A percentile compares a stretch with the other conserved stretches of the same genome.
Evolutionary conservation across 1,284 basidiomycete species (phyloP).

Genomic region (Trichosporon inkin): DNA sequence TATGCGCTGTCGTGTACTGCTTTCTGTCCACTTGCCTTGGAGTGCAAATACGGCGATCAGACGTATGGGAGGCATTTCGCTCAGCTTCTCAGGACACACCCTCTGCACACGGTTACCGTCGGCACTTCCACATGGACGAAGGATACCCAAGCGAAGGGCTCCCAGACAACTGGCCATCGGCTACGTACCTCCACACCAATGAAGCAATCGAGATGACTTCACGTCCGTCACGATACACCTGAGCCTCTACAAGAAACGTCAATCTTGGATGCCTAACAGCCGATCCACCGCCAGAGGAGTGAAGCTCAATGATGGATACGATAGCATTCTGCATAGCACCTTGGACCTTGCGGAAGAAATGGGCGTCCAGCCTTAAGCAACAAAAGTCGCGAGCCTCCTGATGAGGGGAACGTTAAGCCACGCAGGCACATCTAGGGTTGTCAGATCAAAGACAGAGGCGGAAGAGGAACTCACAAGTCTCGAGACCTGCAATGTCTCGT

Average conservation of each 20-base stretch:
- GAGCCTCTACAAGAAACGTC: neutral
- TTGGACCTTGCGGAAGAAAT: neutral
- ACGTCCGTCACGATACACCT: neutral
- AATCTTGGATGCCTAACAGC: conserved; percentile 3
- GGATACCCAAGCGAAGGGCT: neutral
- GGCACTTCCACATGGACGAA: conserved; percentile 6
- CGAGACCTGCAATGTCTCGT: conserved; percentile 47
- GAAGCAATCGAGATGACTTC: neutral
- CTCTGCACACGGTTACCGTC: conserved; percentile 5
- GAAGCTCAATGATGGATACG: neutral
- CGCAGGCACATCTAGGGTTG: conserved; percentile 36
- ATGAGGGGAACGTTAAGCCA: conserved; percentile 41
- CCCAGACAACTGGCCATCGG: neutral
- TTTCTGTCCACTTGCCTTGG: conserved; percentile 48
- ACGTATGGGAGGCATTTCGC: conserved; percentile 37
- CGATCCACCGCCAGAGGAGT: neutral
- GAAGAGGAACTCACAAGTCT: conserved; percentile 44
- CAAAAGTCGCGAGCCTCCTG: conserved; percentile 39
- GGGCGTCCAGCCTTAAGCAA: conserved; percentile 21
- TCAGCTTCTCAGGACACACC: neutral
- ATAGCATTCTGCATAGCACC: conserved; percentile 6
- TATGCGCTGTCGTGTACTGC: conserved; percentile 42
- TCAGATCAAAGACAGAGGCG: neutral
- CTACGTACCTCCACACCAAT: neutral
- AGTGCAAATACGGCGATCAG: conserved; percentile 36